A percentile compares a stretch with the other conserved stretches of the same genome.
These are phyloP conservation scores for Alisma plantagoaquatica DNA, from an alignment of 106 monocot genomes.

Conservation along the genomic window DNA sequence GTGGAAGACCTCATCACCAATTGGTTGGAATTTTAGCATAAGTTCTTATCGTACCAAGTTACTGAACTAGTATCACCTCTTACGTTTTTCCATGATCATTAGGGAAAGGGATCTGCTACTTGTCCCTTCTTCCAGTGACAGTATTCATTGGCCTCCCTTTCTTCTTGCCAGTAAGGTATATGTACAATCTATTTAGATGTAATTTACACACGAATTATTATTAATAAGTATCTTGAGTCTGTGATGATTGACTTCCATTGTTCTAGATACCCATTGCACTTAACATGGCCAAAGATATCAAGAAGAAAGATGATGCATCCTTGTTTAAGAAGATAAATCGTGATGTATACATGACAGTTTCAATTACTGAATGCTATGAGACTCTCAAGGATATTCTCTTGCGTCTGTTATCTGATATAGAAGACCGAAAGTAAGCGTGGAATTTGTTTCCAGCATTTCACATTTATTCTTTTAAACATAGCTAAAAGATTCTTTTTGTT, in stretches of 20 bases:
- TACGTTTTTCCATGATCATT: slow-evolving; percentile 5
- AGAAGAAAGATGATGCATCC: slow-evolving; percentile 54
- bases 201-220: too few relatives aligned
- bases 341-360: slow-evolving; percentile 72
- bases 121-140: slow-evolving; percentile 66
- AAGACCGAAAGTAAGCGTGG: slow-evolving; percentile 48
- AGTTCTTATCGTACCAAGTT: too few relatives aligned
- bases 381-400: slow-evolving; percentile 60
- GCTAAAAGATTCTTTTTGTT: too few relatives aligned
- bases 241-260: background rate
- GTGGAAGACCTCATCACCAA: slow-evolving; percentile 83
- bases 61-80: too few relatives aligned
- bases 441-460: too few relatives aligned
- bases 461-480: too few relatives aligned
- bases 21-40: too few relatives aligned
- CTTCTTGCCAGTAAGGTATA: slow-evolving; percentile 93
- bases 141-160: slow-evolving; percentile 94
- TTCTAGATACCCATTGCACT: slow-evolving; percentile 90
- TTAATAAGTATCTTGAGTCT: background rate
- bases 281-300: slow-evolving; percentile 93
- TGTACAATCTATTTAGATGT: too few relatives aligned
- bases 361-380: slow-evolving; percentile 86
- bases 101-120: slow-evolving; percentile 83
- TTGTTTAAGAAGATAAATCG: slow-evolving; percentile 66
- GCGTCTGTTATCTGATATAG: slow-evolving; percentile 40